These are phyloP conservation scores for Chlorella sp. DNA, from an alignment of 139 green algal species.

Conservation along the genomic window DNA sequence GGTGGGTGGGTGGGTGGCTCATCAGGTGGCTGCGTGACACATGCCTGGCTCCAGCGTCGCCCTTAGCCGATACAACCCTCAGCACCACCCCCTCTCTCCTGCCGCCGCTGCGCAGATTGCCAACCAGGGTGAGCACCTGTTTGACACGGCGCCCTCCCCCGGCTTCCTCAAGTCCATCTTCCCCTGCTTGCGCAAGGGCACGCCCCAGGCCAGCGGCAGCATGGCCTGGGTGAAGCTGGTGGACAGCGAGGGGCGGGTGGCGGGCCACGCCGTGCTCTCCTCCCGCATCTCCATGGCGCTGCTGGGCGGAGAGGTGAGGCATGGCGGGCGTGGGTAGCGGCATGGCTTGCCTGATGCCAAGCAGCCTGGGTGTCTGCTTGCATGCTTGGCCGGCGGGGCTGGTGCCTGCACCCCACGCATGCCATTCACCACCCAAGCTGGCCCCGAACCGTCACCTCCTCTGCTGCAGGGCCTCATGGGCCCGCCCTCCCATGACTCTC, in stretches of 20 bases:
- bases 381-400: too few species aligned
- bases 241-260: conserved; percentile 19
- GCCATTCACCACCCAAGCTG: too few species aligned
- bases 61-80: too few species aligned
- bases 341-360: too few species aligned
- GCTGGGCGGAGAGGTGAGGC: not conserved
- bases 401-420: too few species aligned
- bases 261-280: conserved; percentile 48
- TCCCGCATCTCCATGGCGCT: conserved; percentile 31
- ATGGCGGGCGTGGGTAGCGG: not conserved
- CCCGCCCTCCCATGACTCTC: not conserved
- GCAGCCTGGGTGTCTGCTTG: not conserved
- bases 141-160: conserved; percentile 17
- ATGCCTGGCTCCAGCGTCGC: too few species aligned
- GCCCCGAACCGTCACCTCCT: not conserved
- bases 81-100: too few species aligned
- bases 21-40: too few species aligned
- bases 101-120: conserved; percentile 20
- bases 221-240: conserved; percentile 56
- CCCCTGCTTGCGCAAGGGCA: conserved; percentile 42
- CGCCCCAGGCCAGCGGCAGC: not conserved
- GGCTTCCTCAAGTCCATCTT: conserved; percentile 47
- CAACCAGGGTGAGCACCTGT: conserved; percentile 24
- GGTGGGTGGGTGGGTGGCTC: too few species aligned
- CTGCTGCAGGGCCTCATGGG: conserved; percentile 26